A percentile compares a stretch with the other conserved stretches of the same genome.
Conservation (phyloP, 2,329 filamentous ascomycete genomes). For the Cryphonectria carpinicola region DNA sequence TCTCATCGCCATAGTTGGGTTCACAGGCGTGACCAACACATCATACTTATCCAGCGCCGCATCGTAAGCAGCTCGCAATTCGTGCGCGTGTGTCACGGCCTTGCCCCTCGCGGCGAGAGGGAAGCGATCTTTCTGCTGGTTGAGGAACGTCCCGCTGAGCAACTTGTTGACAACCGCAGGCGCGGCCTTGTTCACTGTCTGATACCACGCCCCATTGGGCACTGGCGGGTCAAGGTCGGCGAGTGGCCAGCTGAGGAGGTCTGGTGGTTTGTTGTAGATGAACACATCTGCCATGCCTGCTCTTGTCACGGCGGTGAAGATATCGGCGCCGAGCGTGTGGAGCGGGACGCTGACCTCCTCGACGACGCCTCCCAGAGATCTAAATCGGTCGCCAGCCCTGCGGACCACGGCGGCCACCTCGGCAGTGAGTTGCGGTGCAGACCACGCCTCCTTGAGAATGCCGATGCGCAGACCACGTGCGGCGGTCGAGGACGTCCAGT, state of each 20-base stretch:
- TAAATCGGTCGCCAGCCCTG: slow-evolving; percentile 43
- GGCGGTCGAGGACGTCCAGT: slow-evolving; percentile 34
- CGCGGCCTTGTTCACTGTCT: slow-evolving; percentile 47
- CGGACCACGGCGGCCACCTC: slow-evolving; percentile 44
- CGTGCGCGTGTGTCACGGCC: slow-evolving; percentile 49
- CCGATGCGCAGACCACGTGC: slow-evolving; percentile 49
- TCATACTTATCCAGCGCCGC: slow-evolving; percentile 47
- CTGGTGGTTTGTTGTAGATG: slow-evolving; percentile 37
- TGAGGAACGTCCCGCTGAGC: slow-evolving; percentile 42
- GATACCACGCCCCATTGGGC: slow-evolving; percentile 46
- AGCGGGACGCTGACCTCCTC: slow-evolving; percentile 51
- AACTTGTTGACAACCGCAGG: slow-evolving; percentile 50
- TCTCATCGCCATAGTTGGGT: slow-evolving; percentile 48
- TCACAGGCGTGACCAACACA: slow-evolving; percentile 52
- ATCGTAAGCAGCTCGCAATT: slow-evolving; percentile 54
- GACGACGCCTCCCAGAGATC: slow-evolving; percentile 47
- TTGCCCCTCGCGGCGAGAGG: slow-evolving; percentile 44
- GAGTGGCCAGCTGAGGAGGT: slow-evolving; percentile 38
- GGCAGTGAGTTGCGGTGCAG: slow-evolving; percentile 41
- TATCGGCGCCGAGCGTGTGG: slow-evolving; percentile 48
- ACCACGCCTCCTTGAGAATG: slow-evolving; percentile 49
- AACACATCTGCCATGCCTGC: slow-evolving; percentile 39
- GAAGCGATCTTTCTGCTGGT: slow-evolving; percentile 32
- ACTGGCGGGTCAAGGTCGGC: slow-evolving; percentile 38
- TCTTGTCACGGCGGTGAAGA: slow-evolving; percentile 51